A percentile compares a stretch with the other conserved stretches of the same genome.
Conservation (phyloP, 2,329 filamentous ascomycete genomes). For the Mycosphaerella sp. region DNA sequence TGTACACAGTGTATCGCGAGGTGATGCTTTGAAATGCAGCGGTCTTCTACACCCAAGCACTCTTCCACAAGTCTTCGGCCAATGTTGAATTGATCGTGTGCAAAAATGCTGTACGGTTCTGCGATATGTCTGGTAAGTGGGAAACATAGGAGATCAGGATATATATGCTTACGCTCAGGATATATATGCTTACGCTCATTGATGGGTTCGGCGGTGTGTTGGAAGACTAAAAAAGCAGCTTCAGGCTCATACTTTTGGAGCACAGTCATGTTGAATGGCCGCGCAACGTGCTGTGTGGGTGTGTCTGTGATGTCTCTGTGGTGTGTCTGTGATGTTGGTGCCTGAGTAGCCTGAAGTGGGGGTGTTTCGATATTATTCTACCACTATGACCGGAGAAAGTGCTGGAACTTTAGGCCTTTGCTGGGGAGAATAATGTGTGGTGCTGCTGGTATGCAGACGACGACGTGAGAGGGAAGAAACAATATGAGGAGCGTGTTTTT, state of each 20-base stretch:
- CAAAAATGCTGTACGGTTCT: slow-evolving; percentile 2
- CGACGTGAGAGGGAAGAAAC: too few species aligned
- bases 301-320: too few species aligned
- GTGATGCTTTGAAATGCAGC: slow-evolving; percentile 43
- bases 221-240: slow-evolving; percentile 13
- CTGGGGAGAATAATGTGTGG: background rate
- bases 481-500: background rate
- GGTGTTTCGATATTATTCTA: too few species aligned
- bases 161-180: too few species aligned
- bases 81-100: slow-evolving; percentile 27
- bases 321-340: background rate
- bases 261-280: slow-evolving; percentile 22
- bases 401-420: background rate
- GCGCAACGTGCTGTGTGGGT: background rate
- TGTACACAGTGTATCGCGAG: slow-evolving; percentile 43
- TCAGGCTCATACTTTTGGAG: background rate
- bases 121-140: background rate
- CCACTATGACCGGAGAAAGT: background rate
- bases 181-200: background rate
- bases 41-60: slow-evolving; percentile 26
- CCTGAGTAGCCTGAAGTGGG: background rate
- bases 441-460: background rate
- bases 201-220: slow-evolving; percentile 9
- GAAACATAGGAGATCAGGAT: background rate
- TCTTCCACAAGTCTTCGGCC: slow-evolving; percentile 28